Evolutionary conservation across 192 early-diverging fungal species (phyloP), one percentile per base, ranked within the genome.

Genomic region (Chytriomyces confervae): DNA sequence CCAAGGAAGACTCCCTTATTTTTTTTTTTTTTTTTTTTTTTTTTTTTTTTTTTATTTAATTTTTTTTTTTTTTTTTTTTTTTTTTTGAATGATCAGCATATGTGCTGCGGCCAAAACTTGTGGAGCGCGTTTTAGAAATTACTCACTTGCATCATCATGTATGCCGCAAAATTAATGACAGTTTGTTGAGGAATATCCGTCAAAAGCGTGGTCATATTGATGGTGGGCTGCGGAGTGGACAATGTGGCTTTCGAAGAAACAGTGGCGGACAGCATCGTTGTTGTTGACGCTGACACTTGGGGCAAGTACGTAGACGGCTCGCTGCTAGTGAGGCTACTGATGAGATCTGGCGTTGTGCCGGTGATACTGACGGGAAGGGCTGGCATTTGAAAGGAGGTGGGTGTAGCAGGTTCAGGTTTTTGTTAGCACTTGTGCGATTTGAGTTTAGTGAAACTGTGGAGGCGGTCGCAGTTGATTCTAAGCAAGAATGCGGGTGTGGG

Each of bases 91-190:
- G 18, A 29, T 18, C 43, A 72, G 23, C 1, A 36, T 36, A 3
- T 36, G 36, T 36, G 36, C 2, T 36, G 36, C 4, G 36, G 36
- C 36, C 36, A 36, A 36, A 36, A 36, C 36, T 36, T 36, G 36
- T 36, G 36, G 36, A 36, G 36, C 36, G 36, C 36, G 36, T 36
- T 36, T 36, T 36, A 3, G 3, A 36, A 36, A 36, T 36, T 36
- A 64, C 57, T 44, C 61, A 77, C 76, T 57, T 77, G 76, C 76
- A 77, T 61, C 76, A 77, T 77, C 11, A 77, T 70, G 48, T 77
- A 77, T 36, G 76, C 66, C 6, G 53, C 65, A 60, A 70, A 77
- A 24, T 27, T 77, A 50, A 77, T 67, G 13, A 77, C 46, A 24
- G 36, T 57, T 57, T 69, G 29, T 43, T 69, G 53, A 44, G 44